Percentiles rank a stretch among this genome's conserved stretches.
Evolutionary conservation across 495 filamentous ascomycete species (phyloP).

Genomic region (Cenococcum geophilum): DNA sequence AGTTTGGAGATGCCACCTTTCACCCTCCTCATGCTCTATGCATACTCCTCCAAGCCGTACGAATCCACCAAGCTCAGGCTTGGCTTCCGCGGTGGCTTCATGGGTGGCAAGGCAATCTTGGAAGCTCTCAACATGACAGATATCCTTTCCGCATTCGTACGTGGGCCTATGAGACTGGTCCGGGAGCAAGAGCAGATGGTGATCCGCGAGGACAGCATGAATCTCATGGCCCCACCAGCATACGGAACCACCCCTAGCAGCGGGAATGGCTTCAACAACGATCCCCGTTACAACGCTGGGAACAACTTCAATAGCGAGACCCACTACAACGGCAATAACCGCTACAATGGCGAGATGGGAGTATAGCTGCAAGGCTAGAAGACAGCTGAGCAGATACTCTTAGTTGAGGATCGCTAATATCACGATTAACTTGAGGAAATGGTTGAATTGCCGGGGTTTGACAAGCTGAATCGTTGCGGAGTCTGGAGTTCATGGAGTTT

Average conservation of each 20-base stretch:
- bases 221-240: background rate
- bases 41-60: constrained; percentile 15
- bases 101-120: constrained; percentile 3
- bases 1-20: constrained; percentile 26
- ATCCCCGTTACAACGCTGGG: no score
- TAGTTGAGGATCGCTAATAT: no score
- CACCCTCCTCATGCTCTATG: constrained; percentile 14
- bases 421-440: no score
- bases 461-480: no score
- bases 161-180: constrained; percentile 23
- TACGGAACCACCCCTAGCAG: background rate
- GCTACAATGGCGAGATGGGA: no score
- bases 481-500: no score
- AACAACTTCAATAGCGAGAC: no score
- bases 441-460: no score
- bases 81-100: background rate
- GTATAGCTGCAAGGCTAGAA: no score
- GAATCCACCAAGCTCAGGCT: background rate
- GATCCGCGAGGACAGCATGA: constrained; percentile 14
- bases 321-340: no score
- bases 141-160: constrained; percentile 16
- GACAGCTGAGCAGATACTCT: no score
- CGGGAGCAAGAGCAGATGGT: constrained; percentile 16
- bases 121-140: constrained; percentile 21
- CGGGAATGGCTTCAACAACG: no score